Base-by-base conservation (phyloP, 495 filamentous ascomycete species). In the Oidiodendron maius region DNA sequence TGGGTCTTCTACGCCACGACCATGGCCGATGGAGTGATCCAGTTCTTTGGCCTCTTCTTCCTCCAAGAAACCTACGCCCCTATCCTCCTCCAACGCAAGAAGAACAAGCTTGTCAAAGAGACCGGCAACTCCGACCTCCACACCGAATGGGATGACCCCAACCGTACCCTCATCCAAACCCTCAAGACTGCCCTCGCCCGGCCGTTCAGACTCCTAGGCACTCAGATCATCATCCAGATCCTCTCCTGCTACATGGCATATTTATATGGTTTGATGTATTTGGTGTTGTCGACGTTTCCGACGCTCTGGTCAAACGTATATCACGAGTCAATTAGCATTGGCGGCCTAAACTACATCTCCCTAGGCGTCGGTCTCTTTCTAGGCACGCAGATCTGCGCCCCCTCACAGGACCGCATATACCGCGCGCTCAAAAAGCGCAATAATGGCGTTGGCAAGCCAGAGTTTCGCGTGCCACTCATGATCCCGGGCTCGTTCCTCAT, bases 221-320 rank as follows among this genome's bases (percentile, higher is more conserved):
- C 81, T 0, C 80, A 86, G 52, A 55, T 73, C 24, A 83, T 82
- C 50, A 70, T 84, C 34, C 78, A 82, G 61, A 69, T 68, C 25
- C 64, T 86, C 10, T 73, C 82, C 6, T 26, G 75, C 3, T 84
- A 82, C 63, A 81, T 82, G 75, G 78, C 78, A 45, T 91, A 82
- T 59, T 64, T 84, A 24, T 89, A 86, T 64, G 86, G 84, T 2
- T 63, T 87, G n/a, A 81, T 84, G 70, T 91, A 89, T 56, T 76
- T 91, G 3, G 74, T 87, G 34, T 71, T 89, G 5, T 77, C 82
- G 3, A 83, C 81, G 20, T 87, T 87, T 62, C 81, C 86, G 0
- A 41, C 52, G 13, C 77, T 89, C 24, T 89, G 80, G 77, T 73
- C 71, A 9, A 34, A 34, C 1, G 69, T 70, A 21, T 89, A 89